Evolutionary conservation across 441 rosid genomes (phyloP), one percentile per base, ranked within the genome.

Genomic region (Codiaeum variegatum): DNA sequence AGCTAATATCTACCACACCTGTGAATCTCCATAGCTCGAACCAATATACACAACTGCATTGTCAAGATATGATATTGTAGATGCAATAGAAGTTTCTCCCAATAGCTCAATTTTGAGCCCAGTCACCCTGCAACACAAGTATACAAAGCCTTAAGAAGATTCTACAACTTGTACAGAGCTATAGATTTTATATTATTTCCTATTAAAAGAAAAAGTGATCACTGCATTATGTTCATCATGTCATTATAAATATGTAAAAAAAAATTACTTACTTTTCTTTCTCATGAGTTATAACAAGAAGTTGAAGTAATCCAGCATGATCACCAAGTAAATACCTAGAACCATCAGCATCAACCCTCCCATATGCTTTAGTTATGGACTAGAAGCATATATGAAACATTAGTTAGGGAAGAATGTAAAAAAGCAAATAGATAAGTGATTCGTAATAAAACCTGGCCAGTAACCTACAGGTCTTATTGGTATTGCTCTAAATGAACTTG

Each of bases 311-410:
- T 69, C 99, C 99, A 15, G 97, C 90, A 83, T 93, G 97, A 82
- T 95, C 99, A 69, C 99, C 99, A 74, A 95, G 92, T 73, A 95
- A 89, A 85, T 95, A 95, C 81, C 99, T 90, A 63, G 99, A 95
- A 74, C 99, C 99, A 86, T 95, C 99, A 69, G 92, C 91, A 84
- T 95, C 99, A 52, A 95, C 97, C 85, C 98, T 91, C 80, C 98
- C 99, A 76, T 95, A 95, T 67, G 99, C 97, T 86, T 85, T 93
- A 21, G 97, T 95, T 78, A 90, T 93, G 60, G 99, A 93, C 99
- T 95, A 70, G 28, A 80, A 66, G 63, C 16, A 24, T 68, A 81
- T 5, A 67, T 44, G 55, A 75, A 83, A 47, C 15, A 62, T 66
- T 34, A 16, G 19, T 31, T 19, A 40, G 61, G 61, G 73, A 29